Conservation (phyloP, 805 yeast genomes). For the Grigorovia yakushimaensis region DNA sequence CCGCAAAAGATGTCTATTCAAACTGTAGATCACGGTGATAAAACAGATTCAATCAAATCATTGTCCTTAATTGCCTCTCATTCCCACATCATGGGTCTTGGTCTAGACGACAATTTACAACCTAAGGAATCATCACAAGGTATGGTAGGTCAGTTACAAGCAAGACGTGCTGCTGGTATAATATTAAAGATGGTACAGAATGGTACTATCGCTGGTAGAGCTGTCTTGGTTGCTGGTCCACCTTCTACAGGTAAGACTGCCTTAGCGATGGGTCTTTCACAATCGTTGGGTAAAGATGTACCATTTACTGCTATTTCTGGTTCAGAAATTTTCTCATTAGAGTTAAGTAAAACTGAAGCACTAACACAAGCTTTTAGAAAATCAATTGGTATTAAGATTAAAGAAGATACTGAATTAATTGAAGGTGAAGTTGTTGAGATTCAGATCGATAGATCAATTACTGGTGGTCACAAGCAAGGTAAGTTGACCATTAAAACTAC, state of each 20-base stretch:
- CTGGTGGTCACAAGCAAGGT: conserved; percentile 98
- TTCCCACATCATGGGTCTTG: conserved; percentile 92
- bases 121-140: conserved; percentile 83
- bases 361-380: conserved; percentile 93
- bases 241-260: conserved; percentile 99
- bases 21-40: conserved; percentile 29
- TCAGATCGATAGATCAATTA: conserved; percentile 83
- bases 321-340: conserved; percentile 85
- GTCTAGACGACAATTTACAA: conserved; percentile 83
- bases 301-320: conserved; percentile 96
- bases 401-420: conserved; percentile 92
- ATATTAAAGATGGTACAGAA: conserved; percentile 87
- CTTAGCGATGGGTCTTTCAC: conserved; percentile 86
- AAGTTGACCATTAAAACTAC: conserved; percentile 94
- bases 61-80: conserved; percentile 91
- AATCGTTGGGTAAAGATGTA: conserved; percentile 56
- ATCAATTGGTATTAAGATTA: conserved; percentile 89
- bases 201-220: conserved; percentile 94
- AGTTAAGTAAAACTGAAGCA: conserved; percentile 90
- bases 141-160: conserved; percentile 94
- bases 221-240: conserved; percentile 92
- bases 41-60: conserved; percentile 43
- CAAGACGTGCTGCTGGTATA: conserved; percentile 93
- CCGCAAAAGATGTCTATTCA: conserved; percentile 39
- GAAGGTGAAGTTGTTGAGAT: conserved; percentile 99